phyloP scores from a whole-genome alignment of 2,329 filamentous ascomycete species.

The Fusarium sp. region DNA sequence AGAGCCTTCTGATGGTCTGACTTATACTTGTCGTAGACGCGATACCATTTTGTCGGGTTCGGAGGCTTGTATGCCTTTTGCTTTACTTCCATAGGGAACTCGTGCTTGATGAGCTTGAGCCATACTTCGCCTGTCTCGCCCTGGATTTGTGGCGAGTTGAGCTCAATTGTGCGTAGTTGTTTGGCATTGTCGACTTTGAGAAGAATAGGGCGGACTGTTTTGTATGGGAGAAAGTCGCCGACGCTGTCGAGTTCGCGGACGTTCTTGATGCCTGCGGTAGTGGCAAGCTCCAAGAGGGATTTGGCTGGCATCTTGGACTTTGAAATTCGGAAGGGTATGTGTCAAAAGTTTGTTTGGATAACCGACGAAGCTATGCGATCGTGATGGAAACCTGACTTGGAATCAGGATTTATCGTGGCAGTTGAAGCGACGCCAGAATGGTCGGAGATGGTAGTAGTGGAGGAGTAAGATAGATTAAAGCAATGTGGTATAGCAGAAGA shows the following conservation, averaged over 20 bases:
- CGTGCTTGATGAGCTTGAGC: conserved; percentile 82
- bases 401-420: neutral
- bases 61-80: conserved; percentile 75
- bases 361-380: neutral
- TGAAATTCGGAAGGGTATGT: neutral
- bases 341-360: neutral
- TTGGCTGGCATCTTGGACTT: conserved; percentile 58
- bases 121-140: conserved; percentile 81
- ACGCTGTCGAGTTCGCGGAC: conserved; percentile 75
- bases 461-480: conserved; percentile 1
- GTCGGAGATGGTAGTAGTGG: neutral
- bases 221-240: conserved; percentile 78
- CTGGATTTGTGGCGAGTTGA: conserved; percentile 81
- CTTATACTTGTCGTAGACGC: conserved; percentile 81
- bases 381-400: neutral
- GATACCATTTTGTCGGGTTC: conserved; percentile 80
- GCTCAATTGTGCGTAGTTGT: conserved; percentile 83
- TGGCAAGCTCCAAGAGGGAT: conserved; percentile 67
- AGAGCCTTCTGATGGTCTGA: conserved; percentile 71
- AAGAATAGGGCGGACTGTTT: conserved; percentile 75
- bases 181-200: conserved; percentile 78
- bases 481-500: neutral
- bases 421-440: conserved; percentile 12
- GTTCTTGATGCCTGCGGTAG: conserved; percentile 67
- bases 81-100: conserved; percentile 78